These are phyloP conservation scores for Apophysomyces ossiformis DNA, from an alignment of 371 early-diverging fungal species.

Conservation along the genomic window DNA sequence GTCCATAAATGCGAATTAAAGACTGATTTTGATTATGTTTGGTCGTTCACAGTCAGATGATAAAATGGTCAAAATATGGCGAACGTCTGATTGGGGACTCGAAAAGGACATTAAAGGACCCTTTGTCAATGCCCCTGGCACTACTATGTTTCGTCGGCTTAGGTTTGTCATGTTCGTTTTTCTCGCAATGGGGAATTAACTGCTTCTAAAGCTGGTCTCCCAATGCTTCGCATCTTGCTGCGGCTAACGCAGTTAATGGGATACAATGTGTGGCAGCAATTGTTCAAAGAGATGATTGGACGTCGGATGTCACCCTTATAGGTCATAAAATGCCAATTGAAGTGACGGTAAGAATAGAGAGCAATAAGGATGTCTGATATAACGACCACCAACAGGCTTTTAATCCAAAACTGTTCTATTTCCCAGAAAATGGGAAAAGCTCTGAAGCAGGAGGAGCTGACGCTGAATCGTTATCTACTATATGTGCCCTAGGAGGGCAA, in stretches of 20 bases:
- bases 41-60: conserved; percentile 80
- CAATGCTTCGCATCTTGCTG: conserved; percentile 87
- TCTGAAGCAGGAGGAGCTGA: conserved; percentile 17
- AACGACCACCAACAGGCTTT: conserved; percentile 51
- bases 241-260: conserved; percentile 91
- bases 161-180: conserved; percentile 44
- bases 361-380: neutral
- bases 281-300: conserved; percentile 81
- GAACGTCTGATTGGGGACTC: conserved; percentile 84
- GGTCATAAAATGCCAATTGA: conserved; percentile 93
- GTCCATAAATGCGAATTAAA: neutral
- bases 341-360: conserved; percentile 70
- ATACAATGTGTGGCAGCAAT: conserved; percentile 84
- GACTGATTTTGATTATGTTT: neutral
- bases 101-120: conserved; percentile 79
- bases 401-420: conserved; percentile 79
- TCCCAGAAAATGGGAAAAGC: conserved; percentile 21
- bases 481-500: conserved; percentile 92
- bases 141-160: conserved; percentile 89
- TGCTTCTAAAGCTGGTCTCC: conserved; percentile 84
- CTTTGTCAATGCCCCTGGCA: conserved; percentile 74
- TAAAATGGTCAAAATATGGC: conserved; percentile 87
- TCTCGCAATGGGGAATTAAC: neutral
- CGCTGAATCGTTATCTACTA: conserved; percentile 48
- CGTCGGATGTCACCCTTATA: conserved; percentile 79